phyloP scores from a whole-genome alignment of 441 rosid genomes.

The Adansonia gregorii region DNA sequence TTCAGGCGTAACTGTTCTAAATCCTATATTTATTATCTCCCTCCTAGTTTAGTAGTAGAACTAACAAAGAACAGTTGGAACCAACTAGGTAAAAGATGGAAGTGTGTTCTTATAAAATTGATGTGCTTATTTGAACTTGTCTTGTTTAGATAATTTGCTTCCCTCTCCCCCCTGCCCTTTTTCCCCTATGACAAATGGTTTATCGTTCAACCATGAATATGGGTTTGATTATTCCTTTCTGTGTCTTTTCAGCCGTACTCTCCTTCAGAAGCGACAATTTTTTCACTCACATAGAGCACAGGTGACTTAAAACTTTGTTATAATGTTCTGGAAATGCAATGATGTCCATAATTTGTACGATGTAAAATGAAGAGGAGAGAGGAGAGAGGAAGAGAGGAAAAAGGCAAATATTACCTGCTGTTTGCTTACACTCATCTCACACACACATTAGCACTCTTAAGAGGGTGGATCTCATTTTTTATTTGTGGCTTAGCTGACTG shows the following conservation, averaged over 20 bases:
- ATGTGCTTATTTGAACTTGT: background rate
- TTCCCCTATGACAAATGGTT: background rate
- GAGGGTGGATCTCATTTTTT: conserved; percentile 6
- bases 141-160: conserved; percentile 15
- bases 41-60: background rate
- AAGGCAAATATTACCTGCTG: background rate
- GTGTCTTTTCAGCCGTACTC: conserved; percentile 62
- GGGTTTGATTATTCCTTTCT: conserved; percentile 25
- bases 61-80: background rate
- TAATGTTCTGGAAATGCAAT: conserved; percentile 8
- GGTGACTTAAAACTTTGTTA: conserved; percentile 47
- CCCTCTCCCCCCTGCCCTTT: background rate
- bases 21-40: background rate
- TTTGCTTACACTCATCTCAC: conserved; percentile 10
- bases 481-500: background rate
- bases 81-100: conserved; percentile 6
- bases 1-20: conserved; percentile 2
- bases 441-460: background rate
- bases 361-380: background rate
- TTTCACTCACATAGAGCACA: conserved; percentile 99
- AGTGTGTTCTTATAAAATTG: background rate
- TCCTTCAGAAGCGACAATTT: conserved; percentile 89
- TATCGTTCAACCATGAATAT: conserved; percentile 22
- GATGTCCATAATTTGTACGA: background rate
- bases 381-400: background rate